phyloP scores from a whole-genome alignment of 2,329 filamentous ascomycete species.

The Zasmidium angulare region DNA sequence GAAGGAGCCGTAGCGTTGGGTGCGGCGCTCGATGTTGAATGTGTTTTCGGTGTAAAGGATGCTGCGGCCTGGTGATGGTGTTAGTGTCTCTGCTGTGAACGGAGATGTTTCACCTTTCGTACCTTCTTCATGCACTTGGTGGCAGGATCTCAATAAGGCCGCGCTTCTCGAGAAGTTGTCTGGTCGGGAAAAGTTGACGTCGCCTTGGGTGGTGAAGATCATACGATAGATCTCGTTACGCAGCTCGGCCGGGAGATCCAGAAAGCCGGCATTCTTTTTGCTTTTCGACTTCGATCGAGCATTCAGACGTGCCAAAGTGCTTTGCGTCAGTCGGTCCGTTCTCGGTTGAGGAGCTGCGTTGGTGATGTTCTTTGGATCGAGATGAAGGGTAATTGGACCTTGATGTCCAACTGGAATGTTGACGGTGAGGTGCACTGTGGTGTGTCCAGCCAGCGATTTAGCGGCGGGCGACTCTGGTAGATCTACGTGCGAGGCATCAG shows the following conservation, averaged over 20 bases:
- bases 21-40: constrained; percentile 46
- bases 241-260: constrained; percentile 44
- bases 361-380: constrained; percentile 33
- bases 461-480: not conserved
- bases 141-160: constrained; percentile 49
- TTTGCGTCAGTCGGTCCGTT: constrained; percentile 15
- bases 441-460: constrained; percentile 8
- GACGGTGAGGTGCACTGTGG: constrained; percentile 44
- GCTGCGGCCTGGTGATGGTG: constrained; percentile 34
- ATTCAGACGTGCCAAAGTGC: constrained; percentile 19
- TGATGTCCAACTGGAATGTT: constrained; percentile 47
- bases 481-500: not conserved
- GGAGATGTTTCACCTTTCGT: constrained; percentile 2
- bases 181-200: constrained; percentile 38
- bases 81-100: not conserved
- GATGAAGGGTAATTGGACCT: constrained; percentile 46
- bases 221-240: constrained; percentile 49
- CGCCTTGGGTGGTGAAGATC: constrained; percentile 38
- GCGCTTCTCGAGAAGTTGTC: constrained; percentile 42
- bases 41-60: constrained; percentile 53
- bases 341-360: not conserved
- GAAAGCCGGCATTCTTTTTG: constrained; percentile 21
- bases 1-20: constrained; percentile 36
- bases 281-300: constrained; percentile 20
- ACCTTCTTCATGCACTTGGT: constrained; percentile 36